Evolutionary conservation across 2,329 filamentous ascomycete species (phyloP), one percentile per base, ranked within the genome.

Genomic region (Bipolaris gigantea): DNA sequence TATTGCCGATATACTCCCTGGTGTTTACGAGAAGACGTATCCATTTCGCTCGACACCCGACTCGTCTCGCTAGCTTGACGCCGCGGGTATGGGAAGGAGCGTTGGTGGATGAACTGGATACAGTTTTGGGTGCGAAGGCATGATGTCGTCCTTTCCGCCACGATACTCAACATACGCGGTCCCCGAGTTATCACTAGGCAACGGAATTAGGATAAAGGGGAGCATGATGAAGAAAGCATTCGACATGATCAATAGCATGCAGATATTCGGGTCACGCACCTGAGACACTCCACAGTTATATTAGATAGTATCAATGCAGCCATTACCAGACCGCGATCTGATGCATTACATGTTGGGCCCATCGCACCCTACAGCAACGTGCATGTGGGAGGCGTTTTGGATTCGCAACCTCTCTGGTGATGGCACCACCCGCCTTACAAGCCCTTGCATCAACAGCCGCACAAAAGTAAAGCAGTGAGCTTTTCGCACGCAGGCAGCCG

Each of bases 261-360:
- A 19, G 19, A 45, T 7, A 25, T 21, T 34, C 21, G n/a, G 23
- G 7, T 30, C 40, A 16, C 18, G 16, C 35, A 19, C 23, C 21
- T 16, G 25, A 30, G 27, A 35, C 32, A n/a, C 19, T 21, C 41
- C 41, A 44, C 30, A 44, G 21, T 44, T 21, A 44, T 33, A 33
- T 44, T 33, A 44, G 41, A 44, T 53, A 50, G 45, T 38, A 45
- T 34, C 47, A 54, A 50, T 45, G 51, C 51, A 50, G 30, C n/a
- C 41, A n/a, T 16, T 23, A 25, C 3, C 38, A 40, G 21, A n/a
- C 16, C 32, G 38, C 23, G 9, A n/a, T 40, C 35, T 33, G 34
- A 21, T 32, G 25, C 32, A 55, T 42, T n/a, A 41, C 18, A 18
- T 33, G 32, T 47, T 23, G 15, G 27, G 27, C 46, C 23, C 18